Conservation (phyloP, 495 filamentous ascomycete species). For the Penicillium arizonense region DNA sequence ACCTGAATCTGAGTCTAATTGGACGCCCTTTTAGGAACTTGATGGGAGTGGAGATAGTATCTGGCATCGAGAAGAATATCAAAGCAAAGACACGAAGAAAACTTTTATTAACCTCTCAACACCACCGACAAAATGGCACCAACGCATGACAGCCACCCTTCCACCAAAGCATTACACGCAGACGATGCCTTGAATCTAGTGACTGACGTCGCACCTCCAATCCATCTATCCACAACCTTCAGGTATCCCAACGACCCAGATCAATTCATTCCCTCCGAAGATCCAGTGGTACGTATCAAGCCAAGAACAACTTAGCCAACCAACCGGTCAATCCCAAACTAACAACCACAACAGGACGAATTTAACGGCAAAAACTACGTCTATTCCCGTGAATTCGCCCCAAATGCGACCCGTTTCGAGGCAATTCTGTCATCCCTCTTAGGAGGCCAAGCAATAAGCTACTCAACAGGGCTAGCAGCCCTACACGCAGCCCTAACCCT, state of each 20-base stretch:
- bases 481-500: constrained; percentile 76
- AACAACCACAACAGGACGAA: constrained; percentile 19
- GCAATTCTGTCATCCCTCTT: constrained; percentile 67
- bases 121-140: constrained; percentile 12
- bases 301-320: no score
- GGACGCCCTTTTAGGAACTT: constrained; percentile 24
- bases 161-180: constrained; percentile 58
- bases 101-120: neutral
- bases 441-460: constrained; percentile 63
- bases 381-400: constrained; percentile 72
- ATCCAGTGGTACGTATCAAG: constrained; percentile 23
- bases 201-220: constrained; percentile 72
- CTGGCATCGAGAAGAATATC: neutral
- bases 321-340: neutral
- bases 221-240: constrained; percentile 83
- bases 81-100: neutral
- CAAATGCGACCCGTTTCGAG: constrained; percentile 79
- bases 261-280: constrained; percentile 43
- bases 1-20: neutral
- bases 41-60: constrained; percentile 19
- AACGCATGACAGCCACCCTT: constrained; percentile 11
- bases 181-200: constrained; percentile 69
- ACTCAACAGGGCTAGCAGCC: constrained; percentile 75
- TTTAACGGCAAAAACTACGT: constrained; percentile 41
- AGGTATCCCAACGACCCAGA: constrained; percentile 68